Percentiles rank a stretch among this genome's conserved stretches.
Evolutionary conservation across 495 filamentous ascomycete genomes (phyloP).

Genomic region (Trichoderma virens): DNA sequence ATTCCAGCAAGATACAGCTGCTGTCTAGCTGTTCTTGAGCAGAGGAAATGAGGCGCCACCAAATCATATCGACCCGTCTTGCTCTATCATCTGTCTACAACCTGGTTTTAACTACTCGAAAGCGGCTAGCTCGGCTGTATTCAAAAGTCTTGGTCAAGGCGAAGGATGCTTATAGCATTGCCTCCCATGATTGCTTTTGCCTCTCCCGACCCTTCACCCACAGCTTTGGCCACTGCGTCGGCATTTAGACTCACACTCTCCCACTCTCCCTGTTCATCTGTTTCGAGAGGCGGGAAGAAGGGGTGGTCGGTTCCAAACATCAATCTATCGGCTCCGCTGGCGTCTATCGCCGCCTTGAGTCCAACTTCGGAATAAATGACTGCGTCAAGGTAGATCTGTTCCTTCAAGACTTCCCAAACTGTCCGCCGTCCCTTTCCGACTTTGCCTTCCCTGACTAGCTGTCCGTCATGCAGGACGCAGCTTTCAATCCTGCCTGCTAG

Average conservation of each 20-base stretch:
- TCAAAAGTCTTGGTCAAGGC: slow-evolving; percentile 36
- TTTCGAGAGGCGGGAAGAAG: slow-evolving; percentile 78
- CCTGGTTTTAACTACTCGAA: background rate
- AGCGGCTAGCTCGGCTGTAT: background rate
- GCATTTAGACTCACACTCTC: slow-evolving; percentile 75
- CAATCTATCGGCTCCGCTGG: slow-evolving; percentile 55
- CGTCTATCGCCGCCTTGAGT: slow-evolving; percentile 62
- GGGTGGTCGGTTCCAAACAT: slow-evolving; percentile 92
- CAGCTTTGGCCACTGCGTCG: slow-evolving; percentile 54
- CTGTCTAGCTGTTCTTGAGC: background rate
- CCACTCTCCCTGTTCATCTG: slow-evolving; percentile 59
- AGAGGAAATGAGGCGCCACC: background rate
- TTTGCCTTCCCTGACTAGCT: slow-evolving; percentile 48
- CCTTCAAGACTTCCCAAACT: slow-evolving; percentile 73
- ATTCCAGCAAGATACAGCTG: slow-evolving; percentile 2
- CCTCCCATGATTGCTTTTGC: slow-evolving; percentile 53
- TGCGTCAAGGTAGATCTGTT: slow-evolving; percentile 88
- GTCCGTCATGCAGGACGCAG: slow-evolving; percentile 75
- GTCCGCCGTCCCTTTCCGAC: slow-evolving; percentile 40
- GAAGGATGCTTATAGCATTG: slow-evolving; percentile 61
- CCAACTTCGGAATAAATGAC: slow-evolving; percentile 73
- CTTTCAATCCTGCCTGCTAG: slow-evolving; percentile 83
- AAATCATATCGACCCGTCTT: background rate
- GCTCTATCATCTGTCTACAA: background rate
- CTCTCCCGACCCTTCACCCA: slow-evolving; percentile 44